Percentiles rank a stretch among this genome's conserved stretches.
These are phyloP conservation scores for Suillus placidus DNA, from an alignment of 768 basidiomycete species.

Conservation along the genomic window DNA sequence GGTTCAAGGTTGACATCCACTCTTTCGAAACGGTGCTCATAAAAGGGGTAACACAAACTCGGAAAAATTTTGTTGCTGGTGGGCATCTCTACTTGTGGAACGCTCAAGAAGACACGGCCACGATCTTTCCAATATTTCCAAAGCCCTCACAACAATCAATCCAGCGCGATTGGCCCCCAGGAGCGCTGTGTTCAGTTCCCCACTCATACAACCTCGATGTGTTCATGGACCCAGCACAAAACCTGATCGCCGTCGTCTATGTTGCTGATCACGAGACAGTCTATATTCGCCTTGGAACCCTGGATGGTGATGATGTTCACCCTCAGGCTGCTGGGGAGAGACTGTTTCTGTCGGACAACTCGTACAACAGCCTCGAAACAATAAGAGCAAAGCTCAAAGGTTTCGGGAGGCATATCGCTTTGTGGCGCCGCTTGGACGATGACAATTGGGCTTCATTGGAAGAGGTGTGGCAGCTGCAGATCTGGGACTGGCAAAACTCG, in stretches of 20 bases:
- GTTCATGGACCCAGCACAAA: neutral
- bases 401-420: neutral
- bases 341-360: neutral
- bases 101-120: neutral
- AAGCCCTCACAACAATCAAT: neutral
- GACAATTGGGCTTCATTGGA: neutral
- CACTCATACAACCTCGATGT: neutral
- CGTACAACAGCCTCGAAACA: neutral
- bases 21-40: neutral
- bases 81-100: neutral
- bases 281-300: neutral
- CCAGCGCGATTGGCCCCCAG: neutral
- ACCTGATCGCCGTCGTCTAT: neutral
- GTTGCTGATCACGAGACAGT: neutral
- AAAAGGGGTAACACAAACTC: neutral
- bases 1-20: neutral
- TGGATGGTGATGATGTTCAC: neutral
- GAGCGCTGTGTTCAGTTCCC: neutral
- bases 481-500: neutral
- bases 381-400: neutral
- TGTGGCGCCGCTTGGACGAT: neutral
- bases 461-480: neutral
- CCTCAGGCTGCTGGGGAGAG: neutral
- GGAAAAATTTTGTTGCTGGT: neutral
- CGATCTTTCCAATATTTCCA: neutral